phyloP scores from a whole-genome alignment of 257 asterid genomes.

The Capsicum rhomboideum region DNA sequence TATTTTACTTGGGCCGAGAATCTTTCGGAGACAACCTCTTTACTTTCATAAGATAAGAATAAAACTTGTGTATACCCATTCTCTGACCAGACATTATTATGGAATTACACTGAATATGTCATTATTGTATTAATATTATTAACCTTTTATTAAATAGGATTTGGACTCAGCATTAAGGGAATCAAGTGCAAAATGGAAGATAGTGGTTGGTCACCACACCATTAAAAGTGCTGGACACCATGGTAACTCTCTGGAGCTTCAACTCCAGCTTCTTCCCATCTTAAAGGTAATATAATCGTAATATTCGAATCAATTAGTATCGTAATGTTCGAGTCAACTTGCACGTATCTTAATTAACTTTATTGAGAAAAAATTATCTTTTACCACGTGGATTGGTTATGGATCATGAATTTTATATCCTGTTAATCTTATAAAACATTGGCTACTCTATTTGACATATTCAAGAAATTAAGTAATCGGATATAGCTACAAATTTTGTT shows the following conservation, averaged over 20 bases:
- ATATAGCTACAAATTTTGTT: neutral
- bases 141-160: conserved; percentile 21
- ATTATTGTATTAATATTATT: neutral
- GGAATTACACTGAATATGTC: too few species aligned
- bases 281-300: conserved; percentile 37
- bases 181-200: conserved; percentile 60
- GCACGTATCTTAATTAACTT: rapidly evolving
- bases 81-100: too few species aligned
- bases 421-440: neutral
- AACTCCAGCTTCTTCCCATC: conserved; percentile 53
- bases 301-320: neutral
- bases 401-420: neutral
- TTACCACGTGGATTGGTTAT: neutral
- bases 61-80: too few species aligned
- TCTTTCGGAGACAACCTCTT: too few species aligned
- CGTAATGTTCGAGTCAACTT: neutral
- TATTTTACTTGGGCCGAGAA: too few species aligned
- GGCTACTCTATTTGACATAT: neutral
- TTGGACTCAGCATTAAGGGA: conserved; percentile 33
- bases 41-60: too few species aligned
- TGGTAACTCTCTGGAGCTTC: conserved; percentile 60
- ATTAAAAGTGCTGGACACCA: conserved; percentile 71
- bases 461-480: neutral
- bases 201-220: conserved; percentile 79
- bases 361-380: neutral